Evolutionary conservation across 176 grass and related monocot genomes (phyloP), one percentile per base, ranked within the genome.

Genomic region (Rhipidocladum racemiflorum): DNA sequence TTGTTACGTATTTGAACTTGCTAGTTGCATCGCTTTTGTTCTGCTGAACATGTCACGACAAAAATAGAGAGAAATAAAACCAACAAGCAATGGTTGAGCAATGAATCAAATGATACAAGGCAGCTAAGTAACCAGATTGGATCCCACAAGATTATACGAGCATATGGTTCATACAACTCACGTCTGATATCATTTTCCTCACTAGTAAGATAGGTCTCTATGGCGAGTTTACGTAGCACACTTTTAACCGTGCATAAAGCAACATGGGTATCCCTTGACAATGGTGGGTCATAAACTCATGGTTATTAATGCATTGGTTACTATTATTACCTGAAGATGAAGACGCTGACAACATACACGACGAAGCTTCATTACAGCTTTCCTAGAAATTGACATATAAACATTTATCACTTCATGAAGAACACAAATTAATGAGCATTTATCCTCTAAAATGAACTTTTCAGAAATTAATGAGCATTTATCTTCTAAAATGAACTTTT

Each of bases 261-360:
- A 14, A 44, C 29, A 68, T 38, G 21, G 10, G 0, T 45, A 28
- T n/a, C 21, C 39, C 66, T 61, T 36, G 7, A 76, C n/a, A 61
- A 72, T 20, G 14, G 12, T 16, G 34, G 40, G 57, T 64, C 55
- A 65, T 67, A 74, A 57, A 73, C 68, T 80, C 2, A 28, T 35
- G 36, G 14, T 42, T 77, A 24, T 42, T 65, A 57, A 74, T 12
- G 21, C 55, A 55, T 27, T 35, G 25, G 43, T 10, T 70, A 16
- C n/a, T n/a, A 10, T 72, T 39, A 55, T 65, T 84, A 81, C 77
- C 85, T 82, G 80, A 78, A 61, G 62, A 78, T 69, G 59, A 83
- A 73, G 74, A 68, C 17, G 21, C 18, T 51, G 56, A 69, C 20
- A 79, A 39, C 43, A 25, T 56, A 75, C 23, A 51, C 7, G 1